Evolutionary conservation across 2,329 filamentous ascomycete genomes (phyloP), one percentile per base, ranked within the genome.

Genomic region (Botrytis galanthina): DNA sequence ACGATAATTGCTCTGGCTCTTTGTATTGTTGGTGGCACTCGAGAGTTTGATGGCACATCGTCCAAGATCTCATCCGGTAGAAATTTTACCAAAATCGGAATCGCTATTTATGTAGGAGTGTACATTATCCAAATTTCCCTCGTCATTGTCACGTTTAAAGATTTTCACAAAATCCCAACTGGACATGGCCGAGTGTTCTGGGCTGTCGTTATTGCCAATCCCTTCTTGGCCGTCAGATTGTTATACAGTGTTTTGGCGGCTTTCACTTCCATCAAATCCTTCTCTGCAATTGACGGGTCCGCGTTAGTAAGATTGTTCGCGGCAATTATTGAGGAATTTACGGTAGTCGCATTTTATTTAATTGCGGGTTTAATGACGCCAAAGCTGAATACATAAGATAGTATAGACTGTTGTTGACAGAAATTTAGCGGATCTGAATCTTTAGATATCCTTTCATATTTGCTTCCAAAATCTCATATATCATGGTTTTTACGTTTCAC

Each of bases 241-340:
- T 64, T 81, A n/a, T 82, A 79, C 74, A 79, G 78, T 61, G 61
- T 81, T 10, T 64, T 83, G 4, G 75, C 78, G 7, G 72, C 77
- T 29, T 83, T 82, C 67, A 44, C 67, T 10, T 57, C 74, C n/a
- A 74, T 68, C 29, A 44, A 62, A 4, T 74, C 75, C 0, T 82
- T 81, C 74, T 78, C 75, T 4, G 66, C 79, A 12, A 51, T 74
- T 7, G 70, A 72, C 1, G 78, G 78, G 4, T 80, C 79, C 63
- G 73, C 77, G 10, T 77, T 79, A 14, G 76, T 80, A 10, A 75
- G 78, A 60, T 62, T 82, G 9, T 78, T 79, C 60, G 81, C 81
- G 80, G 77, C 77, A 51, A 73, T 80, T 0, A 18, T 81, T 4
- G 79, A 81, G 66, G 81, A 82, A 70, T 78, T 81, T 59, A 29